Percentiles rank a stretch among this genome's conserved stretches.
Conservation (phyloP, 306 rosid genomes). For the Acacia acuminata region DNA sequence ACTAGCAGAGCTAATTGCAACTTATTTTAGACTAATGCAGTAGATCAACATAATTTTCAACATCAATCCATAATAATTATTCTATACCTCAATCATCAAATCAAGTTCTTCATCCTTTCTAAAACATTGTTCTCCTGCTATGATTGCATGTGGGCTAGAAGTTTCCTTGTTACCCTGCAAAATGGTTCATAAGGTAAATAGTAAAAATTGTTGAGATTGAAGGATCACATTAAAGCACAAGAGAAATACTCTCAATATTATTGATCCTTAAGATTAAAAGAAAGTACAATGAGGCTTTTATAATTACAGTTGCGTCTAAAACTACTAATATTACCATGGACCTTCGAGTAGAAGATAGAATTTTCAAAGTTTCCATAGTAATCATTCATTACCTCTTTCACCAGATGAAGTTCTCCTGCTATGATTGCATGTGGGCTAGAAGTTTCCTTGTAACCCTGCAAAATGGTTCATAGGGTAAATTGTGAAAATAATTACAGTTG, state of each 20-base stretch:
- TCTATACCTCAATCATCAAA: constrained; percentile 50
- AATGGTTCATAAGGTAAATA: constrained; percentile 12
- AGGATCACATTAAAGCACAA: no score
- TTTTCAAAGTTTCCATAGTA: background rate
- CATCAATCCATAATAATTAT: constrained; percentile 3
- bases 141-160: constrained; percentile 27
- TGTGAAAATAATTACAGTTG: constrained; percentile 3
- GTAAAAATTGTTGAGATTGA: background rate
- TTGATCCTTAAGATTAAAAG: no score
- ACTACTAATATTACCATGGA: background rate
- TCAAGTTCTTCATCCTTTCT: constrained; percentile 41
- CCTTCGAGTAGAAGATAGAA: constrained; percentile 10
- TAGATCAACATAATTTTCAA: background rate
- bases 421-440: no score
- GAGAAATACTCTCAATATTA: no score
- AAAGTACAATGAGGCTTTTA: no score
- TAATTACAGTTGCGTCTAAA: constrained; percentile 5
- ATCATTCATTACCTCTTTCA: constrained; percentile 54
- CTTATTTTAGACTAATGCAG: background rate
- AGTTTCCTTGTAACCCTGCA: no score
- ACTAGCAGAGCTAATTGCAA: background rate
- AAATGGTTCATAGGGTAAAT: no score
- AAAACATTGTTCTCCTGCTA: constrained; percentile 25
- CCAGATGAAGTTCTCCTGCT: constrained; percentile 29
- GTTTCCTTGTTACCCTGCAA: constrained; percentile 26